phyloP scores from a whole-genome alignment of 2,329 filamentous ascomycete genomes.

The Penicillium brasilianum region DNA sequence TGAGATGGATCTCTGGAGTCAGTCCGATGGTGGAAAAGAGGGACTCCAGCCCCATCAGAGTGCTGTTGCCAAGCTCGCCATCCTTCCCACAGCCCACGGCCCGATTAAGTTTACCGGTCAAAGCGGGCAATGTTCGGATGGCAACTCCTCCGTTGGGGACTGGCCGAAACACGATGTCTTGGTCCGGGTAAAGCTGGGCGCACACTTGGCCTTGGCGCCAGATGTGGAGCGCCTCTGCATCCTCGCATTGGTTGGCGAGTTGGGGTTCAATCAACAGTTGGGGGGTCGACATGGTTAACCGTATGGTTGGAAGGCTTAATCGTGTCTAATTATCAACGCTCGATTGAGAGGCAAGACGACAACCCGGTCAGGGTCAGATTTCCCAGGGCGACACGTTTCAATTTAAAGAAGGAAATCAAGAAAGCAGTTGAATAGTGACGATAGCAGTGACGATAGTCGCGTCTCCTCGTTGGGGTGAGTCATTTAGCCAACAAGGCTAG shows the following conservation, averaged over 20 bases:
- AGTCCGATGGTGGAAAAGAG: conserved; percentile 13
- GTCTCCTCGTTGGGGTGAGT: neutral
- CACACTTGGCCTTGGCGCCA: conserved; percentile 25
- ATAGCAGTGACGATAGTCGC: too few relatives aligned
- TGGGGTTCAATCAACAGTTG: conserved; percentile 3
- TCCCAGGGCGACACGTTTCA: too few relatives aligned
- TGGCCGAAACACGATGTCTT: conserved; percentile 10
- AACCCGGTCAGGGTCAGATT: neutral
- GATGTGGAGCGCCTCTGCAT: conserved; percentile 18
- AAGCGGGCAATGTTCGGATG: conserved; percentile 17
- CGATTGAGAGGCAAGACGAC: neutral
- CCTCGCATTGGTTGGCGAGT: conserved; percentile 14
- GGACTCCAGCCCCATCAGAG: conserved; percentile 13
- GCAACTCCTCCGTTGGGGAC: conserved; percentile 10
- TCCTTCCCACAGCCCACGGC: conserved; percentile 20
- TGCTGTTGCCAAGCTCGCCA: conserved; percentile 6
- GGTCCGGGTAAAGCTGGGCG: conserved; percentile 14
- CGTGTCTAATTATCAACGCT: neutral
- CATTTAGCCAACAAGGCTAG: neutral
- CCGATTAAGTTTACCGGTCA: conserved; percentile 23
- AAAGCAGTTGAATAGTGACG: neutral
- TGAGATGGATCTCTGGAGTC: conserved; percentile 16
- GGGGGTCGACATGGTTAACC: neutral
- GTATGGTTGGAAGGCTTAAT: neutral
- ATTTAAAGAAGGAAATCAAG: neutral